These are phyloP conservation scores for Euphorbia peplus DNA, from an alignment of 345 rosid species.

Conservation along the genomic window DNA sequence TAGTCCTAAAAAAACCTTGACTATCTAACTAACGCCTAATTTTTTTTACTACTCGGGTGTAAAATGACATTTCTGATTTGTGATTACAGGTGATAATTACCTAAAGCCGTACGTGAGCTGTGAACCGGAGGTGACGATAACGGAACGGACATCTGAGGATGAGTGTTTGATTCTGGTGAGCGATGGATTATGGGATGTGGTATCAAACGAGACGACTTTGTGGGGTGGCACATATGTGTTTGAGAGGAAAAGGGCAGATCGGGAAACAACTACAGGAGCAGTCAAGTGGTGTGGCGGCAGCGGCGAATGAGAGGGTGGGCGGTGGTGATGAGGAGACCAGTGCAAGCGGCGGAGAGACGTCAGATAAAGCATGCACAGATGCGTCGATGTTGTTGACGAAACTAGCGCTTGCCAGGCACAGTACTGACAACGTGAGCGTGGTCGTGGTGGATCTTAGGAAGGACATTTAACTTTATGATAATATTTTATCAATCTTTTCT, in stretches of 20 bases:
- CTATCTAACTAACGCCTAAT: too few relatives aligned
- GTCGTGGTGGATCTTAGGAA: constrained; percentile 70
- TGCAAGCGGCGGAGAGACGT: constrained; percentile 17
- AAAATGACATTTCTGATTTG: neutral
- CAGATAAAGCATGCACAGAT: constrained; percentile 60
- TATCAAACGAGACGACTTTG: constrained; percentile 36
- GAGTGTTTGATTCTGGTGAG: constrained; percentile 44
- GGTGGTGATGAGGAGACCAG: neutral
- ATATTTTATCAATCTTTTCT: neutral
- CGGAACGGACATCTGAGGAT: constrained; percentile 28
- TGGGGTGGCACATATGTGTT: constrained; percentile 25
- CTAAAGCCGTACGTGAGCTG: constrained; percentile 40
- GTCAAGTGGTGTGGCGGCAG: neutral
- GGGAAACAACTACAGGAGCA: neutral
- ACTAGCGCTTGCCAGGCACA: constrained; percentile 73
- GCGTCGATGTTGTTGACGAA: constrained; percentile 68
- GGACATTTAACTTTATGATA: constrained; percentile 41
- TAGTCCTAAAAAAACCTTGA: too few relatives aligned
- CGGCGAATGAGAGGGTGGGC: constrained; percentile 6
- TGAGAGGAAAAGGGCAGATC: constrained; percentile 24
- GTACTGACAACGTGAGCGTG: constrained; percentile 81
- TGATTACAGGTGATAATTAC: constrained; percentile 34
- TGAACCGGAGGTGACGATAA: constrained; percentile 42
- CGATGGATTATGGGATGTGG: constrained; percentile 50
- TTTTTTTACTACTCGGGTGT: too few relatives aligned